These are phyloP conservation scores for Vitis amurensis DNA, from an alignment of 164 flowering plant genomes.

Conservation along the genomic window DNA sequence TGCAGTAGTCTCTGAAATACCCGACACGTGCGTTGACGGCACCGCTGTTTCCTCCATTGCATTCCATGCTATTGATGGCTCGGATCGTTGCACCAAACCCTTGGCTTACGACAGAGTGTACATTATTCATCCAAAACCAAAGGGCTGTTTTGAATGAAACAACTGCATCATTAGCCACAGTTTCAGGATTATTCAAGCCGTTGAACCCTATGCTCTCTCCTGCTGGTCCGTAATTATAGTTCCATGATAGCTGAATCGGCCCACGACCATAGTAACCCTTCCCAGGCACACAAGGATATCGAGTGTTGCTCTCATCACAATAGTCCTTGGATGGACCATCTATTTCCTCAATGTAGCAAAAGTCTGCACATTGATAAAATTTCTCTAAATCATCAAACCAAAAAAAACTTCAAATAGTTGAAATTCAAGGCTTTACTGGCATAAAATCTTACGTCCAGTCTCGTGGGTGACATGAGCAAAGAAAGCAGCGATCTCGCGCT, in stretches of 20 bases:
- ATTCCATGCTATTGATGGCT: slow-evolving; percentile 10
- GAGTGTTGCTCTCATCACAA: slow-evolving; percentile 4
- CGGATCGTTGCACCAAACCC: slow-evolving; percentile 11
- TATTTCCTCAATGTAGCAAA: slow-evolving; percentile 44
- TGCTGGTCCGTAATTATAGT: slow-evolving; percentile 25
- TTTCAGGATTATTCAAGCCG: slow-evolving; percentile 12
- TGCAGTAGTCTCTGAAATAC: background rate
- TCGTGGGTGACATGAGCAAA: slow-evolving; percentile 61
- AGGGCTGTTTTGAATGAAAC: slow-evolving; percentile 9
- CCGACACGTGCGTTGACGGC: slow-evolving; percentile 4
- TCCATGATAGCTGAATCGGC: slow-evolving; percentile 23
- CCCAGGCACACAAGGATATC: slow-evolving; percentile 7
- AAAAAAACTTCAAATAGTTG: too few species aligned
- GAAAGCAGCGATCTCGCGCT: slow-evolving; percentile 71
- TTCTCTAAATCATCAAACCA: too few species aligned
- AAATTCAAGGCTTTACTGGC: too few species aligned
- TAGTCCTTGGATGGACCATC: slow-evolving; percentile 17
- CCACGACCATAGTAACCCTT: slow-evolving; percentile 19
- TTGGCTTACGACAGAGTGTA: slow-evolving; percentile 5
- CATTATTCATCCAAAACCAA: slow-evolving; percentile 19
- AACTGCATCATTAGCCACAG: slow-evolving; percentile 9
- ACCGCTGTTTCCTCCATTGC: background rate
- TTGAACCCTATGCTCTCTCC: slow-evolving; percentile 17
- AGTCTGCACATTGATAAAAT: slow-evolving; percentile 20
- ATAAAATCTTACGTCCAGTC: slow-evolving; percentile 53